Evolutionary conservation across 345 rosid genomes (phyloP).

Genomic region (Linum lewisii): DNA sequence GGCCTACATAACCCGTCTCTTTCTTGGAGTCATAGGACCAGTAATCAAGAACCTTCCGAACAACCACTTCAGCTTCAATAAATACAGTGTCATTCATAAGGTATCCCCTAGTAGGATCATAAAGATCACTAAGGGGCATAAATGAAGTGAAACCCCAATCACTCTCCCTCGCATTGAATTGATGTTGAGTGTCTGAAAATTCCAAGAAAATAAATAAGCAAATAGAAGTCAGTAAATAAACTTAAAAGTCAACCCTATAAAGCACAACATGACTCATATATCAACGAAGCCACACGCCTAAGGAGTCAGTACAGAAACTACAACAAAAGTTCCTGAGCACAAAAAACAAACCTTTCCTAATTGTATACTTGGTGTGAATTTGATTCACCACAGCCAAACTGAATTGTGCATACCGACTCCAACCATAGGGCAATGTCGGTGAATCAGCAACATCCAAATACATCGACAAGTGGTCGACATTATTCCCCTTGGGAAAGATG

Average conservation of each 20-base stretch:
- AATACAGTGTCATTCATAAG: conserved; percentile 65
- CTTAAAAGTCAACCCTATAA: background rate
- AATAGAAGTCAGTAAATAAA: too few relatives aligned
- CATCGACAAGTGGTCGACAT: conserved; percentile 13
- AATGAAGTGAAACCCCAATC: conserved; percentile 96
- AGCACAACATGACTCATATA: background rate
- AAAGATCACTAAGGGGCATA: conserved; percentile 85
- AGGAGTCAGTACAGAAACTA: background rate
- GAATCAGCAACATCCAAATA: conserved; percentile 21
- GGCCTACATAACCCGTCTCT: conserved; percentile 95
- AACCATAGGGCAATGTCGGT: conserved; percentile 15
- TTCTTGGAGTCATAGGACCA: conserved; percentile 88
- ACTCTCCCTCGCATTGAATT: conserved; percentile 81
- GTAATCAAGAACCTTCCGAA: conserved; percentile 71
- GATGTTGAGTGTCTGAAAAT: conserved; percentile 77
- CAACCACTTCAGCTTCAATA: conserved; percentile 88
- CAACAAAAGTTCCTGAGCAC: background rate
- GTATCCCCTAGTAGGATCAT: conserved; percentile 84
- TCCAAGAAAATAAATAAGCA: background rate
- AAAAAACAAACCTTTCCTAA: background rate
- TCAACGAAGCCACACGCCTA: background rate
- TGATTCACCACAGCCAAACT: conserved; percentile 19
- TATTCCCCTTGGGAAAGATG: conserved; percentile 23
- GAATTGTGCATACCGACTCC: conserved; percentile 20
- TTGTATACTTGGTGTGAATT: background rate